Evolutionary conservation across 2,329 filamentous ascomycete species (phyloP).

Genomic region (Ceratocystis destructans): DNA sequence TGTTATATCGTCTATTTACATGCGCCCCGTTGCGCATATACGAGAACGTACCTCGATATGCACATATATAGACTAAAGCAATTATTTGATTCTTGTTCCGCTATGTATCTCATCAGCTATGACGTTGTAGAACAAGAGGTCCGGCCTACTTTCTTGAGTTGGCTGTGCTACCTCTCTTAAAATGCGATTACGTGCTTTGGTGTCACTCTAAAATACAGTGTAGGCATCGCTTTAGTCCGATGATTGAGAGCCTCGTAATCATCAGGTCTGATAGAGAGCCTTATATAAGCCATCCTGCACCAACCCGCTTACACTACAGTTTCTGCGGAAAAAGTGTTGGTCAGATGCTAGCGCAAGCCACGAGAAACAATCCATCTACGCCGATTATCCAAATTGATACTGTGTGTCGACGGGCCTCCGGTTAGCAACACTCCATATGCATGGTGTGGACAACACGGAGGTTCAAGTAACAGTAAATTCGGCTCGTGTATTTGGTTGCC

Average conservation of each 20-base stretch:
- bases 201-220: slow-evolving; percentile 28
- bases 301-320: neutral
- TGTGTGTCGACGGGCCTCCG: neutral
- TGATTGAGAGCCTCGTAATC: slow-evolving; percentile 43
- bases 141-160: neutral
- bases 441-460: neutral
- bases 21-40: neutral
- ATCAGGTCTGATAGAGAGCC: slow-evolving; percentile 43
- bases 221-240: slow-evolving; percentile 52
- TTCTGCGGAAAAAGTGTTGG: neutral
- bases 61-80: neutral
- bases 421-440: slow-evolving; percentile 6
- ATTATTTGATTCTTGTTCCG: too few species aligned
- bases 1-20: too few species aligned
- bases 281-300: neutral
- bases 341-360: neutral
- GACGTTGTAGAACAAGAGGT: neutral
- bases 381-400: neutral
- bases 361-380: neutral
- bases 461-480: neutral
- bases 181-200: neutral
- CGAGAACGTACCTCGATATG: neutral
- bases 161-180: neutral
- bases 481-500: neutral
- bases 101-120: neutral